Base-by-base conservation (phyloP, 768 basidiomycete genomes). In the Agaricus subrufescens region DNA sequence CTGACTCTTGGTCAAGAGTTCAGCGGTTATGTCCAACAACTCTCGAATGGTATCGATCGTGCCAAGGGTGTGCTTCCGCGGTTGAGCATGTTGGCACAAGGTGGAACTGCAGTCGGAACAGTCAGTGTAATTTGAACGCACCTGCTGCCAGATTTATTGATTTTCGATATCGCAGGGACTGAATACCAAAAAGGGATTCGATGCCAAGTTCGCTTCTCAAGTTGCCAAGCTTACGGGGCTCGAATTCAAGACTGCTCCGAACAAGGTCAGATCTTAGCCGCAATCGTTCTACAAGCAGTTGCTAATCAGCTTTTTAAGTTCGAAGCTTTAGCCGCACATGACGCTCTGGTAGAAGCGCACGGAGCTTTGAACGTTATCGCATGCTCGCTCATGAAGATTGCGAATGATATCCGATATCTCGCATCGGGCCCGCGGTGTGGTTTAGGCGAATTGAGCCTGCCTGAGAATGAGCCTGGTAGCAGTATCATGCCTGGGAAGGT, bases 401-500 rank as follows among this genome's bases (percentile, higher is more conserved):
- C 96, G 48, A 98, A 99, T 69, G 97, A 99, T 66, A 96, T 99
- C 68, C 88, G 97, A 51, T 98, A 89, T 81, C 88, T 99, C 62
- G 96, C 87, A 26, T 98, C 96, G 48, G 97, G 97, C 55, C 97
- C 97, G 57, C 89, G 97, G 44, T 99, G 97, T 66, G 97, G 97
- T 54, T 81, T 99, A 46, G 97, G 97, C 25, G 97, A 99, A 73
- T 77, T 99, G 40, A 86, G 82, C 63, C 74, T 98, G 50, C 97
- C 97, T 10, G 97, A 98, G 75, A 99, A 99, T 70, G 97, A 99
- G 73, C 97, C 97, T 44, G 97, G 97, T 46, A 95, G 93, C 66
- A 96, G 93, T 57, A 98, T 99, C 74, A 99, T 99, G 97, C 97
- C 95, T 6, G 97, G 97, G 58, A 98, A 99, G 76, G 97, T 99